Base-by-base conservation (phyloP, 441 rosid genomes). In the Viola pubescens region DNA sequence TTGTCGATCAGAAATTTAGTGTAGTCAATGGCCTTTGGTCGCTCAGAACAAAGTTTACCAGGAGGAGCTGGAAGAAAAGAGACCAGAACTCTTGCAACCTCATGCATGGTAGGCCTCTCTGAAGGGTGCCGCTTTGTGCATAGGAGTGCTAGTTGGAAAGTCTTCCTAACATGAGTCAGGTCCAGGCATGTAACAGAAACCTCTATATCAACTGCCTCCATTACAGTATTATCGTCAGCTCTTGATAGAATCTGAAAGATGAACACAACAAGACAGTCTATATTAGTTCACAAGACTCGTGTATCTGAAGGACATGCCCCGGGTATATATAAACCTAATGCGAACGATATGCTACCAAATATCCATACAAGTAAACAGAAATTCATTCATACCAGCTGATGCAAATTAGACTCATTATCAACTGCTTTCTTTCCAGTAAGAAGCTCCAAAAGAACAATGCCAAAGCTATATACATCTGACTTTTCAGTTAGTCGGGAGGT, bases 351-450 rank as follows among this genome's bases (percentile, higher is more conserved):
- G 43, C 0, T 3, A 48, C 7, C 42, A 44, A 5, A 3, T 0
- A 4, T 13, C 52, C 43, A 11, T 6, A 8, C 6, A 4, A 39
- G 39, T 41, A 37, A 4, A 4, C 9, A 1, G 4, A 7, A 5
- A 0, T 13, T 3, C n/a, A 48, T 11, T 56, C 67, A 12, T 79
- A 92, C 98, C 91, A 87, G 69, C 65, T 73, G 88, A 68, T 81
- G 98, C 75, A 91, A 72, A 79, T 87, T 91, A 40, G 88, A 85
- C 10, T 91, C 97, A 0, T 85, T 76, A 68, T 92, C 97, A 47
- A 92, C 98, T 48, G 98, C 97, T 46, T 89, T 92, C 75, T 86
- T 92, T 48, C 98, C 98, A 0, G 98, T 92, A 42, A 89, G 71
- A 66, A 92, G 88, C 86, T 92, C 98, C 40, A 92, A 81, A 48